Evolutionary conservation across 1,284 basidiomycete species (phyloP).

Genomic region (Cutaneotrichosporon daszewskae): DNA sequence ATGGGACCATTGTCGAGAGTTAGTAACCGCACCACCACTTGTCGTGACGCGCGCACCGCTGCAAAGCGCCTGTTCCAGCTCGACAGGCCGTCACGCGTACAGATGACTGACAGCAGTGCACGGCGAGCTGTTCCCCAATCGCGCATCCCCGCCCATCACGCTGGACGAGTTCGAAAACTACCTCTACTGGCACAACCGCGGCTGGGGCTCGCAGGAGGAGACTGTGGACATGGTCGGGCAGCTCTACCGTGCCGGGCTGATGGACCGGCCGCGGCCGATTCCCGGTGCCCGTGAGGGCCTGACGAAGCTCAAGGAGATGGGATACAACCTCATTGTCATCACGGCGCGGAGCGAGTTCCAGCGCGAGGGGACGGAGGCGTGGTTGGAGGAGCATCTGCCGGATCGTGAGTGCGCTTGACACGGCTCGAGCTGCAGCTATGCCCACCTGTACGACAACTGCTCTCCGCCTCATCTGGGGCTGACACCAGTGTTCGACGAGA

Average conservation of each 20-base stretch:
- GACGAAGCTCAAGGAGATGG: constrained; percentile 56
- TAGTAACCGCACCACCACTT: constrained; percentile 37
- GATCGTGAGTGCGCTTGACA: constrained; percentile 52
- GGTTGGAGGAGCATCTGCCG: constrained; percentile 63
- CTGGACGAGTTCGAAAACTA: constrained; percentile 60
- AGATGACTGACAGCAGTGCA: constrained; percentile 54
- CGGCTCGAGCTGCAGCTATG: too few species aligned
- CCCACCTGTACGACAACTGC: too few species aligned
- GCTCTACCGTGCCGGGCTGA: constrained; percentile 41
- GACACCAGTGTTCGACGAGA: constrained; percentile 57
- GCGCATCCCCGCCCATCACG: constrained; percentile 51
- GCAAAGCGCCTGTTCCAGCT: too few species aligned
- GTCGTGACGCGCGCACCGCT: not conserved
- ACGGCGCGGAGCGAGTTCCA: constrained; percentile 62
- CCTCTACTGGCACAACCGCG: constrained; percentile 59
- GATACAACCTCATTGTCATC: constrained; percentile 62
- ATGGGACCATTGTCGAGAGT: constrained; percentile 62
- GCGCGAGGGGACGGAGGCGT: constrained; percentile 59
- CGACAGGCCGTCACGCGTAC: too few species aligned
- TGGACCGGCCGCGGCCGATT: constrained; percentile 51
- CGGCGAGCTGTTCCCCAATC: constrained; percentile 55
- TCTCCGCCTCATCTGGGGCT: not conserved
- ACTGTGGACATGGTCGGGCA: constrained; percentile 36
- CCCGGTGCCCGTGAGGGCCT: constrained; percentile 62
- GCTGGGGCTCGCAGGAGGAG: constrained; percentile 62